Evolutionary conservation across 192 early-diverging fungal species (phyloP), one percentile per base, ranked within the genome.

Genomic region (Coemansia reversa): DNA sequence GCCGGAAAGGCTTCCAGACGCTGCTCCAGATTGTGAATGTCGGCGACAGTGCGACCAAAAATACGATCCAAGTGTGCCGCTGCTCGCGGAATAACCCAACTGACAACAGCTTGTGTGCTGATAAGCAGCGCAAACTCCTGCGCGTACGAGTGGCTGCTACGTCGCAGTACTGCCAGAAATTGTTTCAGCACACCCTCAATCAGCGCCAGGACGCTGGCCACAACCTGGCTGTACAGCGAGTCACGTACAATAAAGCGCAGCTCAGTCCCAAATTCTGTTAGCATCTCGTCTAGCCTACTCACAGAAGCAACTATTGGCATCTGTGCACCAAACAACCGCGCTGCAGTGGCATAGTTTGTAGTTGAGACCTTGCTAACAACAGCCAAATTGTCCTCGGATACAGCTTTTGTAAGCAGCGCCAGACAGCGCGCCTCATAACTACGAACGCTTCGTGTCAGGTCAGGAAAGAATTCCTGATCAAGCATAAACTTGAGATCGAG

Each of bases 401-500:
- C 84, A 19, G 86, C 80, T 52, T 87, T 84, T 51, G 85, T 80
- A 61, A 95, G 82, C 28, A 81, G 77, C 42, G 87, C 84, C 32
- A 86, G 66, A 55, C 85, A 87, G 5, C 84, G 74, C 4, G 76
- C 67, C 53, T 93, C 84, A 70, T 93, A 91, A 28, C 81, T 82
- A 22, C 87, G 75, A 48, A 96, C 88, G 7, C 88, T 86, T 48
- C 79, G 74, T 27, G 86, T 85, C 29, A 95, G 56, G 56, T 95
- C 93, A 0, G 87, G 84, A 61, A 90, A 78, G 61, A 97, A 86
- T 48, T 93, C 71, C 30, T 91, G 83, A 35, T 93, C 92, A 54
- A 97, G 72, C 58, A 95, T 83, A 60, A 94, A 93, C 29, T 85
- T 85, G 30, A 96, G 66, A 70, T 97, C 93, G 16, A 97, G 72